Evolutionary conservation across 768 basidiomycete genomes (phyloP).

Genomic region (Mycena belliarum): DNA sequence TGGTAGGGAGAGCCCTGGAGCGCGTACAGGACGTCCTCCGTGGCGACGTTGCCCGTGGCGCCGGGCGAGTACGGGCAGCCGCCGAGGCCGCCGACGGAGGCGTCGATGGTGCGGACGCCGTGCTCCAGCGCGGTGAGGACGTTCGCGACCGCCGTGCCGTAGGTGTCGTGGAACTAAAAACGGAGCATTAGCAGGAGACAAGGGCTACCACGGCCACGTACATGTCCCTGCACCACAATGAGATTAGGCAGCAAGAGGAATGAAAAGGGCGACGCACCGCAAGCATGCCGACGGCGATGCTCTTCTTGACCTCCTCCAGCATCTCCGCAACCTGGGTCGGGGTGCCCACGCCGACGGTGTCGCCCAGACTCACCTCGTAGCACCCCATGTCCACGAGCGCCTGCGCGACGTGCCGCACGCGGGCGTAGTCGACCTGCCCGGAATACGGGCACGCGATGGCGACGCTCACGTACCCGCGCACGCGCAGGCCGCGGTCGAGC

Average conservation of each 20-base stretch:
- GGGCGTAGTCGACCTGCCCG: constrained; percentile 66
- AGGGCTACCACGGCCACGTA: constrained; percentile 31
- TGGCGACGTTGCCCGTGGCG: constrained; percentile 93
- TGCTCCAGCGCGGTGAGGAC: constrained; percentile 68
- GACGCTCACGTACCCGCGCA: constrained; percentile 86
- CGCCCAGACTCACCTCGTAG: constrained; percentile 90
- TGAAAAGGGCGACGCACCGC: constrained; percentile 49
- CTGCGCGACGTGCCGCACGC: constrained; percentile 69
- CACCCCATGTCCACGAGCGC: constrained; percentile 87
- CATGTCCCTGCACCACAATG: constrained; percentile 48
- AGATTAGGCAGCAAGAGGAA: background rate
- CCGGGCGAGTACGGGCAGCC: constrained; percentile 97
- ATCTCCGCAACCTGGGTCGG: constrained; percentile 68
- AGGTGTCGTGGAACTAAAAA: constrained; percentile 85
- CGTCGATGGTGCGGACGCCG: constrained; percentile 81
- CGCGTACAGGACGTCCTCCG: constrained; percentile 89
- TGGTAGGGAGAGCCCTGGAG: constrained; percentile 64
- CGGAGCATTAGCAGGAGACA: background rate
- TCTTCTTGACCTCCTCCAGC: constrained; percentile 67
- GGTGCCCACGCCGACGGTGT: constrained; percentile 87
- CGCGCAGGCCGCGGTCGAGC: constrained; percentile 58
- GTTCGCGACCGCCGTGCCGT: constrained; percentile 79
- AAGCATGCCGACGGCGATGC: constrained; percentile 62
- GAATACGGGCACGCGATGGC: constrained; percentile 85
- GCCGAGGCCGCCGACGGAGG: constrained; percentile 86